Conservation (phyloP, 1,139 yeast species). For the Pichia sp. region DNA sequence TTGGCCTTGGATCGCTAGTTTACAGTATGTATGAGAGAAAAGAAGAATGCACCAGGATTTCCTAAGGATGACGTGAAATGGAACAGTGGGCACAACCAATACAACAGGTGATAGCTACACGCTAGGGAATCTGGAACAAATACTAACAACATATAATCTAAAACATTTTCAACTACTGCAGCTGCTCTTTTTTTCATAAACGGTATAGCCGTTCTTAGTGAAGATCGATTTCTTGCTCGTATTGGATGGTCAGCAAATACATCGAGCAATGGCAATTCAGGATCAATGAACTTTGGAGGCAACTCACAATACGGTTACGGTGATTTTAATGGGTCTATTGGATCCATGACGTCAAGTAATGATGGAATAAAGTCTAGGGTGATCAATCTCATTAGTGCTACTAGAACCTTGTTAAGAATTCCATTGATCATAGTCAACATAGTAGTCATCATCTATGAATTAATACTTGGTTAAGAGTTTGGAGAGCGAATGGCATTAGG, state of each 20-base stretch:
- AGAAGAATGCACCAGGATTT: background rate
- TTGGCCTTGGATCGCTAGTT: constrained; percentile 64
- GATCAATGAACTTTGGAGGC: constrained; percentile 1
- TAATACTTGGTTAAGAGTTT: constrained; percentile 63
- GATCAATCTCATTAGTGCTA: constrained; percentile 61
- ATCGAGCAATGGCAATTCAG: constrained; percentile 1
- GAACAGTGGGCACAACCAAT: too few relatives aligned
- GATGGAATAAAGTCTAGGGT: constrained; percentile 47
- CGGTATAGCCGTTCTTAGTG: constrained; percentile 74
- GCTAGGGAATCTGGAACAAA: background rate
- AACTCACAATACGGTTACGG: constrained; percentile 21
- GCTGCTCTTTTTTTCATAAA: constrained; percentile 62
- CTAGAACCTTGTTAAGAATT: constrained; percentile 67
- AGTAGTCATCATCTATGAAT: constrained; percentile 62
- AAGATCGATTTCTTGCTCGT: constrained; percentile 73
- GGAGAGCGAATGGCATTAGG: too few relatives aligned
- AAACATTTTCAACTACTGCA: constrained; percentile 6
- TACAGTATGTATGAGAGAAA: constrained; percentile 36
- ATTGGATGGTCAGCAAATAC: constrained; percentile 35
- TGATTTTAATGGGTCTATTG: constrained; percentile 6
- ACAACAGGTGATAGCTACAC: background rate
- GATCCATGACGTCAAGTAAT: background rate
- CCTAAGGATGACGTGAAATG: constrained; percentile 36
- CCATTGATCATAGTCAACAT: constrained; percentile 66
- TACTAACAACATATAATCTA: too few relatives aligned